Base-by-base conservation (phyloP, 352 stramenopile genomes). In the Globisporangium nagaii region DNA sequence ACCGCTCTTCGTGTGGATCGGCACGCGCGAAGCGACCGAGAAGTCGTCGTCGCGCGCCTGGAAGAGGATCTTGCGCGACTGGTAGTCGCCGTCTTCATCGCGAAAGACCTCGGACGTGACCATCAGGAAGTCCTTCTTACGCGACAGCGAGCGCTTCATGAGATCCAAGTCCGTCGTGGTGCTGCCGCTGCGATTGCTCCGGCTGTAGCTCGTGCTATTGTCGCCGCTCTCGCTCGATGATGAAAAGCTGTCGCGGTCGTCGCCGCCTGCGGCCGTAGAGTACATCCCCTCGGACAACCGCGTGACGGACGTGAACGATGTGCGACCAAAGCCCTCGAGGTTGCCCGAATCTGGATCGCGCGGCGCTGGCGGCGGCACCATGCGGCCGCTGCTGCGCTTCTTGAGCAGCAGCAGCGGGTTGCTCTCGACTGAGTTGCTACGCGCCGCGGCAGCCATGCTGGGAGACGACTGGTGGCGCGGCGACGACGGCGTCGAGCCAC, bases 61-160 rank as follows among this genome's bases (percentile, higher is more conserved):
- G 53, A 95, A 95, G 2, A 95, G 63, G 63, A 95, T 89, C 56
- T 95, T 95, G n/a, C 85, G 80, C 25, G 79, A 83, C 56, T 95
- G 85, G 51, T 88, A 93, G 63, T 90, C 85, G 19, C 85, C 85
- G 9, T 81, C 80, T 60, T 93, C 76, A 51, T 87, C 73, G 48
- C 83, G 83, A 39, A 95, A 93, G n/a, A 95, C 85, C 47, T 95
- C 83, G 0, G 82, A 92, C 13, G 84, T 96, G 24, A 96, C 84
- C 86, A 96, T 96, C 40, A 96, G 64, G 43, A 96, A 96, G 56
- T 96, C 86, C 35, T 93, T 91, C 54, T 94, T 92, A 15, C 86
- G 76, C 34, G 82, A 92, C 2, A 96, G 68, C 42, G 83, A 90
- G 3, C 85, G 77, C 62, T 93, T 92, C 65, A 91, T 74, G 52